These are phyloP conservation scores for Myxozyma monticola DNA, from an alignment of 805 yeast species.

Conservation along the genomic window DNA sequence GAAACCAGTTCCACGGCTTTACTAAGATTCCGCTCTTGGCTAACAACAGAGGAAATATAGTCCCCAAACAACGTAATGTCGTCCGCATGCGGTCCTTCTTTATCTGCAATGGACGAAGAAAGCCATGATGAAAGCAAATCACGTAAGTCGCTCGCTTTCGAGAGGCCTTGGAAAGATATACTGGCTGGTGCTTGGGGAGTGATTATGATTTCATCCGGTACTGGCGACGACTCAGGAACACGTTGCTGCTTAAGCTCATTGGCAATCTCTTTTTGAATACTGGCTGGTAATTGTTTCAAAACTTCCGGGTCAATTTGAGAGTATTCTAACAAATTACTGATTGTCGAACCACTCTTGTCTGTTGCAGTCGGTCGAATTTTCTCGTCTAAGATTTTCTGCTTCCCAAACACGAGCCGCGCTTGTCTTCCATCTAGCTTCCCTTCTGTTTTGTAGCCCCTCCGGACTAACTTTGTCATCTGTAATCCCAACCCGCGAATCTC, in stretches of 20 bases:
- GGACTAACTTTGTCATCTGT: slow-evolving; percentile 56
- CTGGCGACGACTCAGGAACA: slow-evolving; percentile 1
- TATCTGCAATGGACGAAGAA: slow-evolving; percentile 35
- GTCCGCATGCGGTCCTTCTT: slow-evolving; percentile 43
- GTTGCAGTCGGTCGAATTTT: neutral
- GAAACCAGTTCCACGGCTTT: slow-evolving; percentile 31
- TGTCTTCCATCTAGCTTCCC: neutral
- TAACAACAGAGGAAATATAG: slow-evolving; percentile 39
- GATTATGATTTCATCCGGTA: neutral
- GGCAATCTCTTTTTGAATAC: neutral
- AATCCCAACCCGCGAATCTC: slow-evolving; percentile 81
- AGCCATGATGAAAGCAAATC: slow-evolving; percentile 44
- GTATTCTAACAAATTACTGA: slow-evolving; percentile 33
- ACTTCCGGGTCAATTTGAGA: slow-evolving; percentile 37
- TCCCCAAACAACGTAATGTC: slow-evolving; percentile 44
- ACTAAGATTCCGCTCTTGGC: slow-evolving; percentile 35
- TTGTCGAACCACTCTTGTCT: neutral
- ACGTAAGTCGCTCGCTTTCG: slow-evolving; percentile 42
- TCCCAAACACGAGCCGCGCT: neutral
- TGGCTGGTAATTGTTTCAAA: neutral
- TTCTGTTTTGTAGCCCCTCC: neutral
- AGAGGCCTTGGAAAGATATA: slow-evolving; percentile 41
- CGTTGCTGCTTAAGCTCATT: neutral
- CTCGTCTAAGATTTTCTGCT: neutral
- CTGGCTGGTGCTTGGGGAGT: slow-evolving; percentile 19